phyloP scores from a whole-genome alignment of 345 rosid species.

The Brassica rapa region DNA sequence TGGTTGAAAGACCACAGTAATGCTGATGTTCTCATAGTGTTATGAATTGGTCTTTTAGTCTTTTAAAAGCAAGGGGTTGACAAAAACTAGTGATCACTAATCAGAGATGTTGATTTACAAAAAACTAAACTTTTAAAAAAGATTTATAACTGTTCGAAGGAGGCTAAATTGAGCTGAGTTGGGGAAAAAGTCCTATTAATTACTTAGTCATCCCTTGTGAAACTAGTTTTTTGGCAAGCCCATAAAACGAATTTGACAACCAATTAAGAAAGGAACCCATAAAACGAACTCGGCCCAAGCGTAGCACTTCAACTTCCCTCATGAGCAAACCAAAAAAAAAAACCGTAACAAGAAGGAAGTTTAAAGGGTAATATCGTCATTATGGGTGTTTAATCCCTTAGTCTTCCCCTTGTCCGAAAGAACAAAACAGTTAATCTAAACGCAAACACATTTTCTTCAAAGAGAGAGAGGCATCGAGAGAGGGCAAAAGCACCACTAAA shows the following conservation, averaged over 20 bases:
- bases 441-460: background rate
- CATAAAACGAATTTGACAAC: background rate
- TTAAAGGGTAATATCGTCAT: constrained; percentile 26
- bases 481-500: background rate
- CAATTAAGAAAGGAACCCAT: background rate
- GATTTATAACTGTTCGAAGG: background rate
- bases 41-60: background rate
- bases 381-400: background rate
- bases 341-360: constrained; percentile 14
- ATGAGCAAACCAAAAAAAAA: background rate
- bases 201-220: no score
- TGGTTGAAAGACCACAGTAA: background rate
- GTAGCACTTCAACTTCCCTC: background rate
- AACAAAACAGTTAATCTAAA: constrained; percentile 16
- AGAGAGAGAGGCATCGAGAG: background rate
- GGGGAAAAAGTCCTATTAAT: background rate
- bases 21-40: background rate
- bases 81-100: background rate
- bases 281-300: background rate
- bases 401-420: constrained; percentile 38
- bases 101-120: background rate
- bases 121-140: background rate
- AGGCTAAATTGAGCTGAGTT: background rate
- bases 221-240: background rate
- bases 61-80: background rate